Evolutionary conservation across 257 asterid species (phyloP), one percentile per base, ranked within the genome.

Genomic region (Prunella vulgaris): DNA sequence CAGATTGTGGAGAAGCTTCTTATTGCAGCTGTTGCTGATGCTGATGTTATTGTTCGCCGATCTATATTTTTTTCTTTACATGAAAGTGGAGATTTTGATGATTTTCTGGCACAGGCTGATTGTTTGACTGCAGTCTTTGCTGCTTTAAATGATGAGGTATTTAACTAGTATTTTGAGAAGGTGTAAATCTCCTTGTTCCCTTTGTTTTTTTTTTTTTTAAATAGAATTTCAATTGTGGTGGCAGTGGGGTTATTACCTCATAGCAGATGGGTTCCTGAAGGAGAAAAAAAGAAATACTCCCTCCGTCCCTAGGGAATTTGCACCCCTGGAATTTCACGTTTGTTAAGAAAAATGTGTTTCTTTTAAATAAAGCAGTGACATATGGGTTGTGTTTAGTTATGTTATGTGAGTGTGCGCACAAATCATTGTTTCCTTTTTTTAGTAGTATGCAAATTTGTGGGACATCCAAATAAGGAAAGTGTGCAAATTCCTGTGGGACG

Each of bases 71-170:
- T 87, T 51, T 87, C 92, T 67, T 81, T 94, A 73, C 88, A 85
- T 54, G 96, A 81, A 69, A 83, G 85, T 83, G 86, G 92, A 68
- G 95, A 89, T 59, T 87, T 94, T 70, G 97, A 94, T 78, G 96
- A 89, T 76, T 91, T 84, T 84, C 84, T 94, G 76, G 96, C 99
- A 44, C 97, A 94, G 80, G 97, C 97, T 35, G 95, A 94, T 86
- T 86, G 97, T 85, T 80, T 94, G 85, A 87, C 96, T 69, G 96
- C 97, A 51, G 84, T 94, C 60, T 94, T 94, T 83, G 96, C 99
- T 71, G 97, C 99, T 80, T 77, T 94, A 59, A 94, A 94, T 85
- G 99, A 94, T 42, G 99, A 94, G 97, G 99, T 94, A 85, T 75
- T 40, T 66, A 46, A 72, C 66, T 53, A 15, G 32, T 53, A 7